phyloP scores from a whole-genome alignment of 768 basidiomycete species.

The Sutorius australiensis region DNA sequence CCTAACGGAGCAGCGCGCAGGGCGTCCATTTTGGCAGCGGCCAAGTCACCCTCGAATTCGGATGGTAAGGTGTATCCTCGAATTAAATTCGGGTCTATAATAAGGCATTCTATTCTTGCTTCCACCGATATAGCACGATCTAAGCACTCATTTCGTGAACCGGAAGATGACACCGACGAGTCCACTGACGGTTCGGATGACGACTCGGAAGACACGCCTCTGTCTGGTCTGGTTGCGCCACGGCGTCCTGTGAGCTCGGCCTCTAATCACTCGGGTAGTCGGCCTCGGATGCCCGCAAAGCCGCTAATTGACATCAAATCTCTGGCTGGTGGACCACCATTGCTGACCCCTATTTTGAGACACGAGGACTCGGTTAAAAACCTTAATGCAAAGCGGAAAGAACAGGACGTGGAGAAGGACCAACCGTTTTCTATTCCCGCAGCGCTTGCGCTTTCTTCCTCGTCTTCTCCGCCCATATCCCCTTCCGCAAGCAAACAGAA shows the following conservation, averaged over 20 bases:
- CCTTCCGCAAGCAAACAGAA: constrained; percentile 12
- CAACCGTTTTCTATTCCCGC: constrained; percentile 30
- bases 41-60: constrained; percentile 26
- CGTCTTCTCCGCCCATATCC: constrained; percentile 19
- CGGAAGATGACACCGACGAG: constrained; percentile 21
- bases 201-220: constrained; percentile 58
- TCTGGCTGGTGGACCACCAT: constrained; percentile 35
- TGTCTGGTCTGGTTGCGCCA: constrained; percentile 59
- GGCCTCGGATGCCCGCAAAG: constrained; percentile 36
- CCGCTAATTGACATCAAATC: constrained; percentile 41
- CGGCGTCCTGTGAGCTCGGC: constrained; percentile 63
- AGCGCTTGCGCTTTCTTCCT: constrained; percentile 18
- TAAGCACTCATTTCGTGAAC: background rate
- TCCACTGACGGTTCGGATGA: constrained; percentile 34
- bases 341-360: constrained; percentile 29
- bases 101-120: background rate
- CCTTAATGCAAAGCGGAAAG: constrained; percentile 13
- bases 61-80: constrained; percentile 28
- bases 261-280: constrained; percentile 29
- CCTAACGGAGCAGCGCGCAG: constrained; percentile 50
- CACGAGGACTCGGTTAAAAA: constrained; percentile 29
- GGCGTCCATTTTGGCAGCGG: constrained; percentile 40
- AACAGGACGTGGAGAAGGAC: constrained; percentile 22
- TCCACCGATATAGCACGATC: constrained; percentile 3
- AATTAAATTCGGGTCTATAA: background rate